These are phyloP conservation scores for Massariosphaeria phaeospora DNA, from an alignment of 495 filamentous ascomycete genomes.

Conservation along the genomic window DNA sequence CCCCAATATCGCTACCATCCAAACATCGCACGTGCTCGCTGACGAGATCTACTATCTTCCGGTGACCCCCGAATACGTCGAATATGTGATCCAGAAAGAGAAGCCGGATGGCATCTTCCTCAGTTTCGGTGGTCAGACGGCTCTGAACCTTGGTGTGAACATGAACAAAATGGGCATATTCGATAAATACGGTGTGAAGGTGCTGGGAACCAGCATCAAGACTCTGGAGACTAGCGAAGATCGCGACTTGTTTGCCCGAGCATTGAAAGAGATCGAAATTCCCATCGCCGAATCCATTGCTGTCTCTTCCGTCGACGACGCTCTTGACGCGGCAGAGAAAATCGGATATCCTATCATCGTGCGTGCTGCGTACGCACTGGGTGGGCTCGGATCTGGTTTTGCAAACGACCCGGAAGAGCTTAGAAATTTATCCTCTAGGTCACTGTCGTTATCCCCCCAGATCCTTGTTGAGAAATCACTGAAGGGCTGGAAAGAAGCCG, in stretches of 20 bases:
- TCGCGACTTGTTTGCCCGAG: conserved; percentile 90
- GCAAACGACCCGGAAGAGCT: conserved; percentile 90
- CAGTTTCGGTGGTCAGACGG: conserved; percentile 95
- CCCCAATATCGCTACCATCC: conserved; percentile 97
- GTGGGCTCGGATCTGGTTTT: conserved; percentile 95
- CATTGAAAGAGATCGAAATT: conserved; percentile 87
- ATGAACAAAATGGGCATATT: conserved; percentile 96
- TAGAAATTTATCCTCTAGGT: conserved; percentile 83
- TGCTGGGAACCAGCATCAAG: conserved; percentile 89
- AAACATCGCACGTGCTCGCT: conserved; percentile 94
- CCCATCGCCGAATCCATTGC: conserved; percentile 94
- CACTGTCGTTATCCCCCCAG: conserved; percentile 90
- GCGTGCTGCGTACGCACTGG: conserved; percentile 90
- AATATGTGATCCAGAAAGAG: conserved; percentile 90
- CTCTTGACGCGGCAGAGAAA: conserved; percentile 73
- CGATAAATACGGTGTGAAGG: conserved; percentile 88
- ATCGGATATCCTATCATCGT: conserved; percentile 98
- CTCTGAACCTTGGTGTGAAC: conserved; percentile 90
- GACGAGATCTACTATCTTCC: conserved; percentile 98
- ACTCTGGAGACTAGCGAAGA: conserved; percentile 94
- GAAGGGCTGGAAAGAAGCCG: conserved; percentile 98
- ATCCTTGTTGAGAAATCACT: conserved; percentile 99
- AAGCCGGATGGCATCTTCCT: conserved; percentile 93
- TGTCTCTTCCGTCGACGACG: conserved; percentile 83
- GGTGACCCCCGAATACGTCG: conserved; percentile 94